phyloP scores from a whole-genome alignment of 1,284 basidiomycete species.

The Ustilago bromivora region DNA sequence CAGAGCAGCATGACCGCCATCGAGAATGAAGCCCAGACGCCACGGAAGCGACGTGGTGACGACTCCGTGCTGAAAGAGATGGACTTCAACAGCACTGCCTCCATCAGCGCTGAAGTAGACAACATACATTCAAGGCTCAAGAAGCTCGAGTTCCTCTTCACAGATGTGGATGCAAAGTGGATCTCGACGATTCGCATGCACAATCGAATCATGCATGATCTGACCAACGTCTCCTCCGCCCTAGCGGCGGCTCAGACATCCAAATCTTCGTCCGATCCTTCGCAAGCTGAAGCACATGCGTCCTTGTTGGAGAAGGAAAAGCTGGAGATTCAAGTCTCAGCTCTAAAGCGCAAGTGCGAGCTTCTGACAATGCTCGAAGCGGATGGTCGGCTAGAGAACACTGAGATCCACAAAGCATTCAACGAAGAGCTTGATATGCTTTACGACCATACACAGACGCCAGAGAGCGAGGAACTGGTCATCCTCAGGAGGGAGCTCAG shows the following conservation, averaged over 20 bases:
- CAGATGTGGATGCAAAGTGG: conserved; percentile 35
- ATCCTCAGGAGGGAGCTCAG: conserved; percentile 54
- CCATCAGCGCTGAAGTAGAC: conserved; percentile 22
- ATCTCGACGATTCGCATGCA: conserved; percentile 45
- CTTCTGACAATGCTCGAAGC: conserved; percentile 62
- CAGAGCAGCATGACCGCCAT: conserved; percentile 20
- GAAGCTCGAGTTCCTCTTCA: conserved; percentile 26
- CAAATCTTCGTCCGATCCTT: not conserved
- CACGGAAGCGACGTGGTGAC: conserved; percentile 27
- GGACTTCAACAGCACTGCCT: conserved; percentile 25
- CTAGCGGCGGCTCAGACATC: conserved; percentile 6
- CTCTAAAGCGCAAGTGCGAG: conserved; percentile 56
- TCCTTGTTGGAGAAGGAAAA: conserved; percentile 22
- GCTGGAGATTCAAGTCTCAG: conserved; percentile 48
- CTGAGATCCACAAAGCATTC: conserved; percentile 67
- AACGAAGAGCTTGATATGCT: conserved; percentile 67
- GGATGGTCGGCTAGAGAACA: conserved; percentile 66
- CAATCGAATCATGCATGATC: conserved; percentile 41
- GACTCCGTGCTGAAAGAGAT: conserved; percentile 15
- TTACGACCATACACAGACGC: conserved; percentile 63
- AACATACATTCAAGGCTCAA: conserved; percentile 20
- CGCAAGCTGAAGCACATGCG: not conserved
- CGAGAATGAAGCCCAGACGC: conserved; percentile 23
- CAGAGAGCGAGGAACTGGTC: conserved; percentile 55
- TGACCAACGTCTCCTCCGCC: conserved; percentile 10